phyloP scores from a whole-genome alignment of 164 flowering plant genomes.

The Platanus orientalis region DNA sequence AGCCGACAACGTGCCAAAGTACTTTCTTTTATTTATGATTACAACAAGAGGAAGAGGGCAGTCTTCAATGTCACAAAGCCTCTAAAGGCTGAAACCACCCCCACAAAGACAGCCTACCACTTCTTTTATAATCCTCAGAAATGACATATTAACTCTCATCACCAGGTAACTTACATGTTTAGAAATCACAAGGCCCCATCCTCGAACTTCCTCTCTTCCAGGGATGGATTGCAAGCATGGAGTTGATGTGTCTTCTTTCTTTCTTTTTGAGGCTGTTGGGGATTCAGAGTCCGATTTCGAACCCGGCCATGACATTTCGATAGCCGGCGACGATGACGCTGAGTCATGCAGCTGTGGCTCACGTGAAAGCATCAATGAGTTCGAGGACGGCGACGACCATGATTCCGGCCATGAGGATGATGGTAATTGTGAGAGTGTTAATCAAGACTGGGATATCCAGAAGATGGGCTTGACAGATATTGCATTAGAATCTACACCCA shows the following conservation, averaged over 20 bases:
- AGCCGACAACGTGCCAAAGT: too few species aligned
- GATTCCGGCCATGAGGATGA: not conserved
- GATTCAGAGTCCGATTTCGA: constrained; percentile 14
- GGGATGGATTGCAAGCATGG: not conserved
- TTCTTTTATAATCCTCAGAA: too few species aligned
- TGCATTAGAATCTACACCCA: not conserved
- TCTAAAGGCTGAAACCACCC: too few species aligned
- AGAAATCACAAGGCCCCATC: too few species aligned
- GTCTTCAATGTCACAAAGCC: too few species aligned
- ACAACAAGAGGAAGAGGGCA: too few species aligned
- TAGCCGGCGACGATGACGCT: constrained; percentile 10
- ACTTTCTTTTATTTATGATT: too few species aligned
- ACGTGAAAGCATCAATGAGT: not conserved
- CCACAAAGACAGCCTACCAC: too few species aligned
- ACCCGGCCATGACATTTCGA: not conserved
- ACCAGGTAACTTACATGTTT: too few species aligned
- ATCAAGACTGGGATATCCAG: not conserved
- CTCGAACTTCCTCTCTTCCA: too few species aligned
- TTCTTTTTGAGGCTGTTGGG: constrained; percentile 19
- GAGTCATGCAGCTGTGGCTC: constrained; percentile 15
- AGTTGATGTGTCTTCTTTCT: constrained; percentile 11
- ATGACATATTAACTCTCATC: too few species aligned
- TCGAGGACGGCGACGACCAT: not conserved
- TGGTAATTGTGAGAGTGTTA: not conserved
- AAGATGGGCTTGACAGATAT: not conserved